Evolutionary conservation across 2,329 filamentous ascomycete species (phyloP).

Genomic region (Curvularia lunata): DNA sequence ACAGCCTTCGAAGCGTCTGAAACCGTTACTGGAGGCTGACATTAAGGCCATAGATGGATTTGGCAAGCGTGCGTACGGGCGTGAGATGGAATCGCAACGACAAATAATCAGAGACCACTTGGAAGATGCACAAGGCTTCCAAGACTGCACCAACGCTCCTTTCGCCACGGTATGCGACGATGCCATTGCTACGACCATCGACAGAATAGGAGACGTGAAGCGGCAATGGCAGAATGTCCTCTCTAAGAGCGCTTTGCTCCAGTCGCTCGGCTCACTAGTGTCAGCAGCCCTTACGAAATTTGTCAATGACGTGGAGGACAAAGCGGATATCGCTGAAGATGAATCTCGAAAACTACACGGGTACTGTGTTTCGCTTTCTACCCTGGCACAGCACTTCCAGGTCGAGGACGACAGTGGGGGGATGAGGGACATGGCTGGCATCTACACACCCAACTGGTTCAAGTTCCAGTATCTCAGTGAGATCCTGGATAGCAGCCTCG

Average conservation of each 20-base stretch:
- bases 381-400: constrained; percentile 64
- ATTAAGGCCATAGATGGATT: constrained; percentile 64
- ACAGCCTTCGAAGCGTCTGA: constrained; percentile 49
- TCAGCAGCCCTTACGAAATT: constrained; percentile 65
- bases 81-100: constrained; percentile 69
- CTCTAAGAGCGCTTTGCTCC: constrained; percentile 65
- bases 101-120: constrained; percentile 68
- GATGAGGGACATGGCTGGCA: constrained; percentile 62
- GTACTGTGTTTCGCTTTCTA: constrained; percentile 63
- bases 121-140: constrained; percentile 68
- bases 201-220: constrained; percentile 64
- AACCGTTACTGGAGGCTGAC: constrained; percentile 60
- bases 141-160: constrained; percentile 63
- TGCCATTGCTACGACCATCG: constrained; percentile 63
- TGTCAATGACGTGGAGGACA: constrained; percentile 66
- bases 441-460: constrained; percentile 69
- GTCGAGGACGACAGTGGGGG: constrained; percentile 51
- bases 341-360: constrained; percentile 65
- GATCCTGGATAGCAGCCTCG: constrained; percentile 67
- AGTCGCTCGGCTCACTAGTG: constrained; percentile 65
- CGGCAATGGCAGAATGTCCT: constrained; percentile 64
- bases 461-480: constrained; percentile 70
- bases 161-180: constrained; percentile 66
- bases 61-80: constrained; percentile 65
- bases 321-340: constrained; percentile 68